phyloP scores from a whole-genome alignment of 768 basidiomycete genomes.

The Pleurotus tuber-regium region DNA sequence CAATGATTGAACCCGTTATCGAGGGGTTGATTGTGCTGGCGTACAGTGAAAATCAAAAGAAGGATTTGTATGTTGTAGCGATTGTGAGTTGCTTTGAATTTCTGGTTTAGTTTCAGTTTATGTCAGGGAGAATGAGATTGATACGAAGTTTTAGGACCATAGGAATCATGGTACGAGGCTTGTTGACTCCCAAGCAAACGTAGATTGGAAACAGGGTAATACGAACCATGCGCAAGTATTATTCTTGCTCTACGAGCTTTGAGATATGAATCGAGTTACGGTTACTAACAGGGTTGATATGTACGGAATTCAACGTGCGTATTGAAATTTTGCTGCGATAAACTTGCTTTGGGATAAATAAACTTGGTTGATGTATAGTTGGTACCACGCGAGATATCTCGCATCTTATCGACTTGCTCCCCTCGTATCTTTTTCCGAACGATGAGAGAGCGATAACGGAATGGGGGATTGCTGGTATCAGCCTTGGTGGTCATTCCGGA shows the following conservation, averaged over 20 bases:
- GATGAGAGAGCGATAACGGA: conserved; percentile 57
- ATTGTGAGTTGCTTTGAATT: conserved; percentile 27
- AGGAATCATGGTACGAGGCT: conserved; percentile 43
- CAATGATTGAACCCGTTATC: conserved; percentile 26
- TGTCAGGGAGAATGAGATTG: too few relatives aligned
- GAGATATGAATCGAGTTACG: not conserved
- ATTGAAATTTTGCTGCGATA: too few relatives aligned
- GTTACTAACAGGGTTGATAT: conserved; percentile 37
- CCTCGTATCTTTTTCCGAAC: conserved; percentile 68
- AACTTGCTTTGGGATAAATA: too few relatives aligned
- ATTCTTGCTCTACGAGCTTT: not conserved
- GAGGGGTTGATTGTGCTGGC: conserved; percentile 21
- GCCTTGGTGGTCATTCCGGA: conserved; percentile 81
- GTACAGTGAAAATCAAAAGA: conserved; percentile 11
- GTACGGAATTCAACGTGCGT: conserved; percentile 43
- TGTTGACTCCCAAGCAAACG: conserved; percentile 30
- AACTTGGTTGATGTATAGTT: conserved; percentile 21
- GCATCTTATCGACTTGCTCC: conserved; percentile 78
- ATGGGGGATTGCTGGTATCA: conserved; percentile 75
- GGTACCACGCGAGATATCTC: conserved; percentile 78
- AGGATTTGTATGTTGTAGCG: conserved; percentile 33
- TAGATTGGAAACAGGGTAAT: conserved; percentile 35
- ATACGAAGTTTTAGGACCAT: conserved; percentile 33
- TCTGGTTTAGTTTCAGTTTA: too few relatives aligned
- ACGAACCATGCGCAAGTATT: conserved; percentile 39